Evolutionary conservation across 2,329 filamentous ascomycete genomes (phyloP), one percentile per base, ranked within the genome.

Genomic region (Aschersonia sp.): DNA sequence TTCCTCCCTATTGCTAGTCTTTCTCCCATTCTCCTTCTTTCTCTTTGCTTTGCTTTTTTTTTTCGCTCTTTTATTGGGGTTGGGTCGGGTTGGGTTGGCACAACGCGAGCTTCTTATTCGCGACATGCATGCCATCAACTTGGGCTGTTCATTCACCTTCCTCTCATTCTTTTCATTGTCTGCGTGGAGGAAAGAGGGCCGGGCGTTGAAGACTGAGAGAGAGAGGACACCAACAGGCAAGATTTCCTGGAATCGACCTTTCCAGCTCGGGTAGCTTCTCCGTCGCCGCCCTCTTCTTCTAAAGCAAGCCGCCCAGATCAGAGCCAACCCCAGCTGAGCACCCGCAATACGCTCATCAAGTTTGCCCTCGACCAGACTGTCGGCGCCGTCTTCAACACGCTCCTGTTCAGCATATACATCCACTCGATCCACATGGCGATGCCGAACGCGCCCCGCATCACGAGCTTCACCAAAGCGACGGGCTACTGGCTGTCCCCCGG

Each of bases 221-320:
- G 29, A 43, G 29, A 10, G 11, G 11, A 5, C 48, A 45, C n/a
- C 22, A n/a, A 1, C 54, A 79, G 76, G 76, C 88, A 94, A 71
- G 74, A 78, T 41, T 85, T 76, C 59, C 73, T 95, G 46, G 88
- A 95, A 64, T 68, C 74, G 5, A 65, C 70, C 4, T 94, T 87
- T 58, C 88, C 88, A 0, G 81, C 83, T 1, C 62, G 69, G 22
- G 22, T 22, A 22, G 22, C 22, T 22, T 22, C 22, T 22, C 22
- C 22, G 22, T 22, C 22, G 22, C 22, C 22, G 22, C 22, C 22
- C 22, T 22, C 22, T 22, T 22, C 22, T 22, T 22, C 22, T 22
- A 22, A 22, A 22, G 22, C 4, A 2, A 22, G 22, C 22, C 22
- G 22, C 22, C 22, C 22, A 22, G 22, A 22, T 22, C 22, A 22